These are phyloP conservation scores for Hanseniaspora guilliermondii DNA, from an alignment of 805 yeast genomes.

Conservation along the genomic window DNA sequence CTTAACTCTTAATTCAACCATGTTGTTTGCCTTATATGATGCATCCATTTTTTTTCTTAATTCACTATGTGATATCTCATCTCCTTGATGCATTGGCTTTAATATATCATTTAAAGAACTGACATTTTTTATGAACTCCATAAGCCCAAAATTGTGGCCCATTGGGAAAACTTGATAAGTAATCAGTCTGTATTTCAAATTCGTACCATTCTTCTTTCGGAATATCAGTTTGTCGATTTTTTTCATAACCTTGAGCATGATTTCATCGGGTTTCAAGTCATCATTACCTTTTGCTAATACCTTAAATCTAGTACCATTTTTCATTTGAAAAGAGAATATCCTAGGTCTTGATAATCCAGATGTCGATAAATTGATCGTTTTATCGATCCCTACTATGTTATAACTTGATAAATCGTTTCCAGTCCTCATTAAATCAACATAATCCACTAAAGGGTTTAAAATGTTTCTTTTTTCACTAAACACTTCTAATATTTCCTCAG, in stretches of 20 bases:
- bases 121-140: conserved; percentile 79
- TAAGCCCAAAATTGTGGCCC: conserved; percentile 76
- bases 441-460: background rate
- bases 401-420: background rate
- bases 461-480: background rate
- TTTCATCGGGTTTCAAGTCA: conserved; percentile 88
- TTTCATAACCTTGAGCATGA: conserved; percentile 93
- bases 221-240: conserved; percentile 62
- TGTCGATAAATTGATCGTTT: conserved; percentile 46
- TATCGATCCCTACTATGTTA: conserved; percentile 4
- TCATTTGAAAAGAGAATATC: conserved; percentile 42
- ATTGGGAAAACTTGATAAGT: conserved; percentile 85
- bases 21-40: conserved; percentile 33
- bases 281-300: conserved; percentile 73
- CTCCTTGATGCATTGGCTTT: conserved; percentile 47
- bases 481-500: background rate
- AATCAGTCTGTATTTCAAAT: conserved; percentile 49
- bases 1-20: conserved; percentile 33
- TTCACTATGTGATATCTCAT: conserved; percentile 36
- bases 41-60: conserved; percentile 57
- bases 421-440: background rate
- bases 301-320: conserved; percentile 47
- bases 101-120: conserved; percentile 58
- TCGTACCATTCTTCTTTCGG: conserved; percentile 26
- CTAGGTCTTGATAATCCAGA: conserved; percentile 86